Conservation (phyloP, 2,329 filamentous ascomycete species). For the Beauveria brongniartii region DNA sequence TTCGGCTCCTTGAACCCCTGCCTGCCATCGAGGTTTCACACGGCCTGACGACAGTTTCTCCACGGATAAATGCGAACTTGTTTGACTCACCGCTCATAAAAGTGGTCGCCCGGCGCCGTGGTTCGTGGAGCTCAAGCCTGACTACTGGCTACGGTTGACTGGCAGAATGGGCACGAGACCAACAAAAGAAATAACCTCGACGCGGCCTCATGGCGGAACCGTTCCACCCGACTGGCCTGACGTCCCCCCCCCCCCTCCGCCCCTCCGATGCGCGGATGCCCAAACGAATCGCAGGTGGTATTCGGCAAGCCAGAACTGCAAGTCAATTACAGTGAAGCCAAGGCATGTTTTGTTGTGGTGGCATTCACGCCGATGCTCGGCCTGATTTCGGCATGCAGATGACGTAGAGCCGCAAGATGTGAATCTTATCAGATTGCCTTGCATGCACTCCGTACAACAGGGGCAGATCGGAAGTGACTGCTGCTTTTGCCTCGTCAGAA, state of each 20-base stretch:
- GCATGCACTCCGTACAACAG: background rate
- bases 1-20: background rate
- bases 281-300: background rate
- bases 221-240: conserved; percentile 1
- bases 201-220: background rate
- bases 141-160: background rate
- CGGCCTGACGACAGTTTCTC: background rate
- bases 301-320: background rate
- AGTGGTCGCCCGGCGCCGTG: background rate
- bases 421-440: background rate
- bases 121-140: background rate
- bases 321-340: background rate
- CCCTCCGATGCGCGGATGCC: background rate
- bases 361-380: background rate
- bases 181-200: background rate
- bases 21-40: background rate
- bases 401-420: background rate
- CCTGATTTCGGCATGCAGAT: background rate
- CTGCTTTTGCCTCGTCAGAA: no score
- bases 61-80: background rate
- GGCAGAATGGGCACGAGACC: background rate
- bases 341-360: background rate
- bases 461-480: no score
- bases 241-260: background rate
- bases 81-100: conserved; percentile 4